Percentiles rank a stretch among this genome's conserved stretches.
phyloP scores from a whole-genome alignment of 306 rosid genomes.

The Lagenaria siceraria region DNA sequence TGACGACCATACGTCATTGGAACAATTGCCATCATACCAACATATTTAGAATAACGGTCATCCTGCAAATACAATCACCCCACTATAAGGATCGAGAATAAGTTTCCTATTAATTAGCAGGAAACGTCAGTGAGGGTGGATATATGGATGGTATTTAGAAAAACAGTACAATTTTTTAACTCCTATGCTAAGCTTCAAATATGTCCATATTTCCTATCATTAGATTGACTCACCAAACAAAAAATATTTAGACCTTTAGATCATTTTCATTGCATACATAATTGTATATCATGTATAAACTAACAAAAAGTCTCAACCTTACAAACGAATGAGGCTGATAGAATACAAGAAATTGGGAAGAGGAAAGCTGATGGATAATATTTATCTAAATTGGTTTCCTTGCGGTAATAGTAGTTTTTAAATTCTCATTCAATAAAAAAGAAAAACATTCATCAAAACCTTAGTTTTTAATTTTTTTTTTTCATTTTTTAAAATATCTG shows the following conservation, averaged over 20 bases:
- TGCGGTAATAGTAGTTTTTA: background rate
- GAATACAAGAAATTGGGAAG: background rate
- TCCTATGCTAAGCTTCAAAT: background rate
- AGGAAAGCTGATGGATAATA: background rate
- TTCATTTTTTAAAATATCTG: too few species aligned
- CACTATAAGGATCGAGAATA: background rate
- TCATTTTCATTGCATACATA: background rate
- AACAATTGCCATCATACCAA: slow-evolving; percentile 86
- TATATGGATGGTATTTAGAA: background rate
- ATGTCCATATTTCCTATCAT: background rate
- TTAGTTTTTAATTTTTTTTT: too few species aligned
- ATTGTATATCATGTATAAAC: background rate
- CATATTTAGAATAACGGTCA: slow-evolving; percentile 72
- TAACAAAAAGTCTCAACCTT: background rate
- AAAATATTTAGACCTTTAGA: background rate
- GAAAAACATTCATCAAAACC: too few species aligned
- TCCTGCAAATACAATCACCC: slow-evolving; percentile 43
- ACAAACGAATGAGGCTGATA: background rate
- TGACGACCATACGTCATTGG: slow-evolving; percentile 93
- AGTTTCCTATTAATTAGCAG: background rate
- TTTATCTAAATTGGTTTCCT: background rate
- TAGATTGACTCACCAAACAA: background rate
- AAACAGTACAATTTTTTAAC: background rate
- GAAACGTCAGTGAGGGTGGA: background rate
- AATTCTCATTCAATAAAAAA: too few species aligned